Evolutionary conservation across 2,329 filamentous ascomycete species (phyloP).

Genomic region (Aaosphaeria pasadenensis): DNA sequence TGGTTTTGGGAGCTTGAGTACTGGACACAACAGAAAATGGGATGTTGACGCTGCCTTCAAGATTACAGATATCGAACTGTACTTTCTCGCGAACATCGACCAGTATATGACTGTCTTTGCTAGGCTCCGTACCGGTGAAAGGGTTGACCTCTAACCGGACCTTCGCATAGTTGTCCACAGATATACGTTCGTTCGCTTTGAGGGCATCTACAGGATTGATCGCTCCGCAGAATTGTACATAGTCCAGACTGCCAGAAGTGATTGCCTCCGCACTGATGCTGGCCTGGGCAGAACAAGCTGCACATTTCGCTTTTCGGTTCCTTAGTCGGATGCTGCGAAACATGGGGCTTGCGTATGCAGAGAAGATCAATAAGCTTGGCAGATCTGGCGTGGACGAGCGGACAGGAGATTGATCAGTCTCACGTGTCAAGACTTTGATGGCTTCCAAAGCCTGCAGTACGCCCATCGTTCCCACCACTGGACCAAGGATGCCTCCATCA

Average conservation of each 20-base stretch:
- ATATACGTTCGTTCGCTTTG: conserved; percentile 63
- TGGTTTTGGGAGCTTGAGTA: conserved; percentile 12
- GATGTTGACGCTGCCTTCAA: conserved; percentile 74
- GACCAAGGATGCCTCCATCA: conserved; percentile 88
- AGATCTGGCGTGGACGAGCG: conserved; percentile 8
- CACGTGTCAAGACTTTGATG: conserved; percentile 70
- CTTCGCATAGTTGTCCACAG: conserved; percentile 58
- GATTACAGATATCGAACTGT: conserved; percentile 76
- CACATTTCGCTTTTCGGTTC: conserved; percentile 65
- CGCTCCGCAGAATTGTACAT: conserved; percentile 80
- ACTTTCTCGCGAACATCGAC: conserved; percentile 83
- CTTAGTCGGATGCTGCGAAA: conserved; percentile 78
- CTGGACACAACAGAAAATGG: conserved; percentile 58
- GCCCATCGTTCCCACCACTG: conserved; percentile 91
- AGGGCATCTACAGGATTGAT: conserved; percentile 56
- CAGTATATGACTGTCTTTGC: conserved; percentile 53
- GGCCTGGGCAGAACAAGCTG: conserved; percentile 67
- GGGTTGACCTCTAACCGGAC: conserved; percentile 29
- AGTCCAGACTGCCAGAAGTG: conserved; percentile 68
- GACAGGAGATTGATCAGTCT: conserved; percentile 12
- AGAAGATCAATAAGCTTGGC: conserved; percentile 53
- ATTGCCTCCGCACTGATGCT: conserved; percentile 64
- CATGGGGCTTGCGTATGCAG: conserved; percentile 49
- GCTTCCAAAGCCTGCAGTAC: conserved; percentile 87
- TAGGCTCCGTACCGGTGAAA: conserved; percentile 27